phyloP scores from a whole-genome alignment of 2,329 filamentous ascomycete genomes.

The Penicillium occitanis region DNA sequence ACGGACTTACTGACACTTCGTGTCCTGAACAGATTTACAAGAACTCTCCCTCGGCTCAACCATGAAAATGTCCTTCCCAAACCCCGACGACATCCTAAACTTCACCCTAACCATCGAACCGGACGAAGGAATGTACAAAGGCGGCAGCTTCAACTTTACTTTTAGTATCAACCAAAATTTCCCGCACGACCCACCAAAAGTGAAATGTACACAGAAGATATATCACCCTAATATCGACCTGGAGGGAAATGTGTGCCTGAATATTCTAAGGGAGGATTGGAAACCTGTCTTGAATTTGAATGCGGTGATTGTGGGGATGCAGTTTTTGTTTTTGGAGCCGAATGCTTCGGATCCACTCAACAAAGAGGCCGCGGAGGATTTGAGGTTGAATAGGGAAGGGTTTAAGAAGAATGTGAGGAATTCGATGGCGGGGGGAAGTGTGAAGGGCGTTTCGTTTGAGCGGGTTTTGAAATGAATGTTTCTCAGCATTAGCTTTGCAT shows the following conservation, averaged over 20 bases:
- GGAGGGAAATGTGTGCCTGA: constrained; percentile 95
- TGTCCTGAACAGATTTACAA: constrained; percentile 40
- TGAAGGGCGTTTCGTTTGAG: constrained; percentile 74
- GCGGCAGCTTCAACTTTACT: constrained; percentile 81
- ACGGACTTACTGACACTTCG: background rate
- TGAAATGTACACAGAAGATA: constrained; percentile 95
- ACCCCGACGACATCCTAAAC: constrained; percentile 59
- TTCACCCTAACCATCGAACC: constrained; percentile 52
- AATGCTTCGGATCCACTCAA: constrained; percentile 98
- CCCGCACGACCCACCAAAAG: constrained; percentile 95
- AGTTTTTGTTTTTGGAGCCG: constrained; percentile 96
- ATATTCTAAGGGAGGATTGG: constrained; percentile 97
- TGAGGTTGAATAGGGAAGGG: constrained; percentile 77
- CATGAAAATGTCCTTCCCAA: constrained; percentile 59
- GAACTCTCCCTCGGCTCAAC: constrained; percentile 53
- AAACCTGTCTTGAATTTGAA: constrained; percentile 97
- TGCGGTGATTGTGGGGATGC: constrained; percentile 90
- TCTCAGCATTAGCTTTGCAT: background rate
- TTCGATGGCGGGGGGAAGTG: constrained; percentile 76
- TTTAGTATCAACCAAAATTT: constrained; percentile 94
- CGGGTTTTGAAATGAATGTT: constrained; percentile 65
- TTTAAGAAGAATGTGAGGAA: constrained; percentile 89
- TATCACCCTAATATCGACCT: constrained; percentile 99
- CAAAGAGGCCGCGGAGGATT: constrained; percentile 93
- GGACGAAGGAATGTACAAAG: constrained; percentile 74